Evolutionary conservation across 2,329 filamentous ascomycete species (phyloP), one percentile per base, ranked within the genome.

Genomic region (Neonectria hederae): DNA sequence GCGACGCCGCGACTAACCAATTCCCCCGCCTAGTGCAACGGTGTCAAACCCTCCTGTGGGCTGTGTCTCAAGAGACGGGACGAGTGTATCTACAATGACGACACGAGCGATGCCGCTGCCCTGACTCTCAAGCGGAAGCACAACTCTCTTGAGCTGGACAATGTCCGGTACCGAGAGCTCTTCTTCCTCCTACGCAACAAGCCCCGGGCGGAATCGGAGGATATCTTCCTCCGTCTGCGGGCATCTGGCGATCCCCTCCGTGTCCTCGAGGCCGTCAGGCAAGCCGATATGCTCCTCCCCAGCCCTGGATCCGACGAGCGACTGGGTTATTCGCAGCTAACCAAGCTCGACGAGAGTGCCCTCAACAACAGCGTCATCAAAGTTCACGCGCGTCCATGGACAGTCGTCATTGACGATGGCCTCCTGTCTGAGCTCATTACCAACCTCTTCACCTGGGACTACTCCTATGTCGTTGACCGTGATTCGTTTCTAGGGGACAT

Each of bases 361-460:
- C 46, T 49, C 17, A n/a, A 21, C 8, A 30, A 11, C 26, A 49
- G 46, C 11, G 22, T 38, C 14, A 55, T 55, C 17, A 55, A 55
- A 24, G 35, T 55, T 17, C 24, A 28, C 24, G 53, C 53, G 14
- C 53, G 40, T n/a, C 53, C 53, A 17, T 55, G 53, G 53, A 55
- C 53, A 2, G 26, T 13, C 21, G 21, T 55, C 21, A 26, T 55
- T 8, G 32, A 21, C 17, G 53, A 55, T 42, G 53, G 53, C 3
- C 53, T 55, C 53, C 4, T 55, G 13, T 55, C 53, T 11, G 53
- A 55, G 22, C 53, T 55, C 38, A 43, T 55, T 8, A 42, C 53
- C 1, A 28, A 45, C 24, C 19, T 55, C 35, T 42, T 55, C 13
- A 17, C 35, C n/a, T 55, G 53, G 53, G 53, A 55, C 14, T 55